These are phyloP conservation scores for Venturia effusa DNA, from an alignment of 2,329 filamentous ascomycete species.

Conservation along the genomic window DNA sequence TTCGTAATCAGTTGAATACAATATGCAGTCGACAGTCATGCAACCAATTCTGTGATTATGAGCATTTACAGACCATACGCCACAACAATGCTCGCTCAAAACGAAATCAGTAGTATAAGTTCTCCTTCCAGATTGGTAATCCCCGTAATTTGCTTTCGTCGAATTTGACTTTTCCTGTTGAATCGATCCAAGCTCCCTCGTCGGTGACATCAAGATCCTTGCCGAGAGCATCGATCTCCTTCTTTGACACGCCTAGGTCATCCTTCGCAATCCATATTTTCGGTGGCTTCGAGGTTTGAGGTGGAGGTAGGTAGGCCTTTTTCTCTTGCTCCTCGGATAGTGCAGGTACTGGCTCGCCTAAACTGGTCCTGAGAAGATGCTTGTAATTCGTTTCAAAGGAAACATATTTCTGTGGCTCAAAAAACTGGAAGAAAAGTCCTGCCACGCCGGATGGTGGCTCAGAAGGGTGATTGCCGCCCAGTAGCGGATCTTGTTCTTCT, in stretches of 20 bases:
- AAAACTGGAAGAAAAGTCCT: constrained; percentile 6
- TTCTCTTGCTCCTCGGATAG: constrained; percentile 18
- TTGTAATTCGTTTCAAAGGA: constrained; percentile 2
- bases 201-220: constrained; percentile 32
- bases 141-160: constrained; percentile 6
- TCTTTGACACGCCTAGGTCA: constrained; percentile 30
- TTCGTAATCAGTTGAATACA: neutral
- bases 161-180: constrained; percentile 20
- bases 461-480: neutral
- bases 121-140: neutral
- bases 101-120: neutral
- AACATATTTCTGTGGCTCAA: constrained; percentile 6
- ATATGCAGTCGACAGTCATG: neutral
- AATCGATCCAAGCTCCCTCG: constrained; percentile 33
- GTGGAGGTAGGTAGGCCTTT: constrained; percentile 12
- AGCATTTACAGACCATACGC: neutral
- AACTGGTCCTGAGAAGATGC: neutral
- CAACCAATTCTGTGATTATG: neutral
- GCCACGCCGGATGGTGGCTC: neutral
- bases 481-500: neutral
- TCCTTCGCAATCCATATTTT: constrained; percentile 38
- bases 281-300: constrained; percentile 26
- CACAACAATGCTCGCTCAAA: neutral
- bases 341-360: neutral
- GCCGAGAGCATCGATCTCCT: constrained; percentile 31